These are phyloP conservation scores for Metschnikowia anglica DNA, from an alignment of 805 yeast species.

Conservation along the genomic window DNA sequence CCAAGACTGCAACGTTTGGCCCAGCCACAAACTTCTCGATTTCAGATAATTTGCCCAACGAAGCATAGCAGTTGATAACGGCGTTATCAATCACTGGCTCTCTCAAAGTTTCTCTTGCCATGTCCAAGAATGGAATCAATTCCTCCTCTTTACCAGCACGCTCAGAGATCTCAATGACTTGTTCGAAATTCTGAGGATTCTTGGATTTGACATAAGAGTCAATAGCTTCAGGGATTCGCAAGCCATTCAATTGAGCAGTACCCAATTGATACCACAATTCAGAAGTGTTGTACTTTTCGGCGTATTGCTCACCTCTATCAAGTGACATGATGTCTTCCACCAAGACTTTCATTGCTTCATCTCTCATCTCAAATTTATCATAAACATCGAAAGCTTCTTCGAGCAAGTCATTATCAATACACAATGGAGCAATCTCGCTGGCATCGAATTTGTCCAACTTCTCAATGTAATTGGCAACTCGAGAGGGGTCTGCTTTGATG, in stretches of 20 bases:
- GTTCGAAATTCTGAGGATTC: constrained; percentile 85
- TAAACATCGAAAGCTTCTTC: constrained; percentile 96
- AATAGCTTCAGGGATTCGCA: constrained; percentile 88
- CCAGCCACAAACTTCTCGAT: constrained; percentile 82
- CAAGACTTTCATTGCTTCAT: constrained; percentile 83
- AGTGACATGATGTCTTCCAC: constrained; percentile 92
- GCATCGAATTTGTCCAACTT: constrained; percentile 90
- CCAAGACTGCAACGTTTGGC: constrained; percentile 90
- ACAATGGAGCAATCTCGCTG: constrained; percentile 87
- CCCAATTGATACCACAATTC: constrained; percentile 95
- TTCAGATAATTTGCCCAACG: constrained; percentile 69
- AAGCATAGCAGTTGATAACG: constrained; percentile 82
- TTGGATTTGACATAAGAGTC: constrained; percentile 88
- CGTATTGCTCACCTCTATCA: constrained; percentile 91
- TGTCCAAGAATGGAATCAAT: constrained; percentile 75
- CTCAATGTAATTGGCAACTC: constrained; percentile 80
- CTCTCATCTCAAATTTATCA: constrained; percentile 73
- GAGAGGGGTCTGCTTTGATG: constrained; percentile 87
- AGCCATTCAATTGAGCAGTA: constrained; percentile 91
- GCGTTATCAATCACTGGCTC: constrained; percentile 95
- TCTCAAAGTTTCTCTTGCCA: constrained; percentile 90
- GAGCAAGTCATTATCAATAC: constrained; percentile 80
- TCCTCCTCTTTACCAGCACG: constrained; percentile 97
- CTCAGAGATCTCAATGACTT: constrained; percentile 90
- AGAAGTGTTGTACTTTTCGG: constrained; percentile 81